Conservation (phyloP, 2,329 filamentous ascomycete species). For the Didymella glomerata region DNA sequence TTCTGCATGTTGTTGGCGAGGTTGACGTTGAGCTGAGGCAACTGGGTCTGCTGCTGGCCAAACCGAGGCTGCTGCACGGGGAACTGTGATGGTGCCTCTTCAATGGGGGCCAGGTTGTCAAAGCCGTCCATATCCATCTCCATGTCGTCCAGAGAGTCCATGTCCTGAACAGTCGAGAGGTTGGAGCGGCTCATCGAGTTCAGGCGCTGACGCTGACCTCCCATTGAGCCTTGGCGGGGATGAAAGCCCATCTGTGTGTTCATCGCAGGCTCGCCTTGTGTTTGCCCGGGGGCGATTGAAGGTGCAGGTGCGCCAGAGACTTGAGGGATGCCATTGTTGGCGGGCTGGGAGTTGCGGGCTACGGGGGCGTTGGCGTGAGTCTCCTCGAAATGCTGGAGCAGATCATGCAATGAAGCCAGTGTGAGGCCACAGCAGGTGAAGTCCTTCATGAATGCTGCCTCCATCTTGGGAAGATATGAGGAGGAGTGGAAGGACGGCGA, state of each 20-base stretch:
- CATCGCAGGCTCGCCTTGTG: slow-evolving; percentile 47
- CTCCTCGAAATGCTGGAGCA: slow-evolving; percentile 97
- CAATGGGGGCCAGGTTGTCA: slow-evolving; percentile 71
- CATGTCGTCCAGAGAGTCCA: slow-evolving; percentile 93
- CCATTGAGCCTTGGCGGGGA: slow-evolving; percentile 51
- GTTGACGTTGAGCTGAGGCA: slow-evolving; percentile 81
- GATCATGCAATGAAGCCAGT: slow-evolving; percentile 89
- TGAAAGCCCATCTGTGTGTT: slow-evolving; percentile 51
- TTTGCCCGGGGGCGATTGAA: slow-evolving; percentile 57
- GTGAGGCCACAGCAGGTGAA: slow-evolving; percentile 94
- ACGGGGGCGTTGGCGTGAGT: slow-evolving; percentile 78
- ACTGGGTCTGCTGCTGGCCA: slow-evolving; percentile 61
- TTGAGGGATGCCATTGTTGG: slow-evolving; percentile 53
- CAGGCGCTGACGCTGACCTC: slow-evolving; percentile 50
- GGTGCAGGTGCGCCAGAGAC: slow-evolving; percentile 38
- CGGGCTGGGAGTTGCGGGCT: slow-evolving; percentile 59
- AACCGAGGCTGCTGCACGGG: slow-evolving; percentile 60
- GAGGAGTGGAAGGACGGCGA: slow-evolving; percentile 97
- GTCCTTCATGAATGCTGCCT: slow-evolving; percentile 97
- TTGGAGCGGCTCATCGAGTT: slow-evolving; percentile 53
- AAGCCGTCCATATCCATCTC: slow-evolving; percentile 94
- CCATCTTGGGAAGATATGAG: slow-evolving; percentile 93
- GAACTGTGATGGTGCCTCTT: slow-evolving; percentile 74
- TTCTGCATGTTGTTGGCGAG: slow-evolving; percentile 73
- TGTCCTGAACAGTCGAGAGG: slow-evolving; percentile 61